Conservation (phyloP, 2,329 filamentous ascomycete species). For the Macroventuria anomochaeta region DNA sequence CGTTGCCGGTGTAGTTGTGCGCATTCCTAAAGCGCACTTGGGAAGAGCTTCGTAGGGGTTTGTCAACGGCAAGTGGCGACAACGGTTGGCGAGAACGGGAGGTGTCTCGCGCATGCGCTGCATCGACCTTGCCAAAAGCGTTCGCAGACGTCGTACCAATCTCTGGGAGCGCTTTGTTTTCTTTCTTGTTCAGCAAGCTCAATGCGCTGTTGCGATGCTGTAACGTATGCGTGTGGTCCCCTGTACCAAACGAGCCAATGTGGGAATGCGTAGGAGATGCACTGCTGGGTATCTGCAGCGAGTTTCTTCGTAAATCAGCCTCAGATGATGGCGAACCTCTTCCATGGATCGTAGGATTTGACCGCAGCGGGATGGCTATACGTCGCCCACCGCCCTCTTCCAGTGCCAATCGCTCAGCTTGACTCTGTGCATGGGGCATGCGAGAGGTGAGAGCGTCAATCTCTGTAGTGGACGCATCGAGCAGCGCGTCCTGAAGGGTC, state of each 20-base stretch:
- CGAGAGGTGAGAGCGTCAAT: constrained; percentile 67
- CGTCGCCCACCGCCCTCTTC: constrained; percentile 31
- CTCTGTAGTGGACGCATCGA: constrained; percentile 90
- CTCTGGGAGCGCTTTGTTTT: constrained; percentile 68
- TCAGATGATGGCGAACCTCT: constrained; percentile 38
- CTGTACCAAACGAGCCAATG: constrained; percentile 36
- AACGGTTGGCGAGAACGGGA: constrained; percentile 38
- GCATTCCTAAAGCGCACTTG: constrained; percentile 64
- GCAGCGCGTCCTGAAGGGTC: constrained; percentile 86
- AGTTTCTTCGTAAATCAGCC: constrained; percentile 45
- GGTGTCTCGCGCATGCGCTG: constrained; percentile 46
- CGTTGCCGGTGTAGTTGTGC: constrained; percentile 85
- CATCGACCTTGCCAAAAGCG: constrained; percentile 69
- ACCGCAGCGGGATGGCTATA: constrained; percentile 33
- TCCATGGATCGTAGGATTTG: constrained; percentile 24
- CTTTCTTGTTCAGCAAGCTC: constrained; percentile 64
- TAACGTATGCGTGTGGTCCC: constrained; percentile 47
- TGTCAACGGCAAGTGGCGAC: constrained; percentile 41
- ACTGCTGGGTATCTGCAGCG: constrained; percentile 36
- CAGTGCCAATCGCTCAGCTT: constrained; percentile 45
- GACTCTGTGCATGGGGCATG: constrained; percentile 49
- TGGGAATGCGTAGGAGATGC: constrained; percentile 39
- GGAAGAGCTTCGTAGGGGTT: constrained; percentile 40
- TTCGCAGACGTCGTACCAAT: constrained; percentile 69
- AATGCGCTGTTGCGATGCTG: constrained; percentile 64